phyloP scores from a whole-genome alignment of 805 yeast species.

The Cyberlindnera veronae region DNA sequence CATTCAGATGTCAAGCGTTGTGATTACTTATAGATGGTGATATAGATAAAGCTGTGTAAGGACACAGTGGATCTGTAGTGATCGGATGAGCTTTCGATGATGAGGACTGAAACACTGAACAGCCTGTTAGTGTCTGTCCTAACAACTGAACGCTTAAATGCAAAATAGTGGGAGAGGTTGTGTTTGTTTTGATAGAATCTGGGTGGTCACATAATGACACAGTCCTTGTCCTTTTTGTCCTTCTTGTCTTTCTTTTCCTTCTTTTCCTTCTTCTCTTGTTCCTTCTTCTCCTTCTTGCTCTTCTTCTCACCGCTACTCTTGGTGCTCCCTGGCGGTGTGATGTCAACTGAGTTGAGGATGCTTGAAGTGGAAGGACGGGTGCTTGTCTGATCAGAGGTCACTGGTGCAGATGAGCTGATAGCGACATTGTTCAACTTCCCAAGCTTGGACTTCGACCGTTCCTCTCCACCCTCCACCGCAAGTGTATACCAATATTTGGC shows the following conservation, averaged over 20 bases:
- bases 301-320: too few relatives aligned
- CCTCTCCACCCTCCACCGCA: conserved; percentile 64
- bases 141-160: too few relatives aligned
- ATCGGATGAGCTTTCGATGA: too few relatives aligned
- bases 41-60: too few relatives aligned
- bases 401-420: neutral
- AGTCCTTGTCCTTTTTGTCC: conserved; percentile 20
- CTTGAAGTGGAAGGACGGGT: conserved; percentile 3
- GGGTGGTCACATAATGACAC: conserved; percentile 26
- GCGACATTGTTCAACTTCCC: conserved; percentile 6
- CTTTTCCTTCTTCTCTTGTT: conserved; percentile 3
- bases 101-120: too few relatives aligned
- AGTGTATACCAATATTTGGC: conserved; percentile 72
- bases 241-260: conserved; percentile 9
- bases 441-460: conserved; percentile 43
- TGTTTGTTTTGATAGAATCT: too few relatives aligned
- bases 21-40: too few relatives aligned
- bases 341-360: conserved; percentile 2
- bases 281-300: neutral
- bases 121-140: too few relatives aligned
- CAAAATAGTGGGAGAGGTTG: neutral
- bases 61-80: too few relatives aligned
- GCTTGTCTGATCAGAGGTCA: neutral
- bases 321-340: too few relatives aligned
- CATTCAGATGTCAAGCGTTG: too few relatives aligned